Conservation (phyloP, 2,329 filamentous ascomycete species). For the Xylaria sp. region DNA sequence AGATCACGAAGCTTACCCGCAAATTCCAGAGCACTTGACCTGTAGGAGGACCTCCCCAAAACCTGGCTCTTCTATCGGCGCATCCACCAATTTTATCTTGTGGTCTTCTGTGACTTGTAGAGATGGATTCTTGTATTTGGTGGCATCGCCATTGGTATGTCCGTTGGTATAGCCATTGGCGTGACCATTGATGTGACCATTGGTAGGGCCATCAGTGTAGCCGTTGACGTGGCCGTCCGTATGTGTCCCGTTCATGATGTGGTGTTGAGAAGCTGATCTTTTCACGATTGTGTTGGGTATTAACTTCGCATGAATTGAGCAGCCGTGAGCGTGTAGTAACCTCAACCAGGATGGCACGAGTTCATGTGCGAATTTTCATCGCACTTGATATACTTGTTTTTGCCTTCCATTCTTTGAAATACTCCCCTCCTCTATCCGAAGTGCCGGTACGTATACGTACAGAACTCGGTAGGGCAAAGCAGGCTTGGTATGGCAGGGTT, state of each 20-base stretch:
- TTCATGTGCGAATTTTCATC: constrained; percentile 11
- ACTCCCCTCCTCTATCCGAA: constrained; percentile 11
- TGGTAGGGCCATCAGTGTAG: constrained; percentile 36
- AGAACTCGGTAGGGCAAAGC: not conserved
- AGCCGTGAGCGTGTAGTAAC: not conserved
- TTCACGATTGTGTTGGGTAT: not conserved
- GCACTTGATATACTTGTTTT: constrained; percentile 2
- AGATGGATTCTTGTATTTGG: constrained; percentile 59
- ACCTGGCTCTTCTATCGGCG: constrained; percentile 65
- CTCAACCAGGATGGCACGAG: constrained; percentile 1
- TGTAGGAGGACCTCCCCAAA: constrained; percentile 68
- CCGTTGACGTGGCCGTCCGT: constrained; percentile 25
- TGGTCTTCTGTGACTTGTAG: constrained; percentile 71
- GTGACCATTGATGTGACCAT: constrained; percentile 41
- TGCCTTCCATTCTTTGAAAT: not conserved
- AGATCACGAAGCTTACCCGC: constrained; percentile 59
- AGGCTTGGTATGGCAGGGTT: constrained; percentile 24
- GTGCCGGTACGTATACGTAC: constrained; percentile 12
- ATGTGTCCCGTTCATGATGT: constrained; percentile 28
- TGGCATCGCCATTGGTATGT: constrained; percentile 25
- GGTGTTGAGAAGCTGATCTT: not conserved
- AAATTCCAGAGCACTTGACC: constrained; percentile 72
- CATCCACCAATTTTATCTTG: constrained; percentile 65
- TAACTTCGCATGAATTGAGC: not conserved
- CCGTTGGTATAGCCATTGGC: constrained; percentile 38